phyloP scores from a whole-genome alignment of 164 flowering plant genomes.

The Vitis rotundifolia region DNA sequence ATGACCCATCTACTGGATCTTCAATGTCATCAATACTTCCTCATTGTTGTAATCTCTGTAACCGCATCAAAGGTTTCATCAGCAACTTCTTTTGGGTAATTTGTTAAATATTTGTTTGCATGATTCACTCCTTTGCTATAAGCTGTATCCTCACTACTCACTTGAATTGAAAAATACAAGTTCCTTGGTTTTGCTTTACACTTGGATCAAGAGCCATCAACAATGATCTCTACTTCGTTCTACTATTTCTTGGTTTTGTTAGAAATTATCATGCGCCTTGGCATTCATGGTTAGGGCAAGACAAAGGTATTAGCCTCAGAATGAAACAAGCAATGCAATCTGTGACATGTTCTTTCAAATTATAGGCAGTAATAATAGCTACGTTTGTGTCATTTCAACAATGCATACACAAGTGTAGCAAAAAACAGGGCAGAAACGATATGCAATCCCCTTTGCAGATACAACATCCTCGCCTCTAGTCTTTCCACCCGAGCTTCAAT shows the following conservation, averaged over 20 bases:
- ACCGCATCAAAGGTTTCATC: slow-evolving; percentile 13
- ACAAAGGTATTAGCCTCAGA: neutral
- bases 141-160: neutral
- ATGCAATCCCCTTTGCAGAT: slow-evolving; percentile 1
- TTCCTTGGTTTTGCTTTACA: neutral
- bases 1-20: slow-evolving; percentile 31
- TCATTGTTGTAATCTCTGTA: slow-evolving; percentile 23
- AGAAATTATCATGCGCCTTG: no score
- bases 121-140: neutral
- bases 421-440: neutral
- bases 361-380: no score
- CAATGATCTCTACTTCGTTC: neutral
- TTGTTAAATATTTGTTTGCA: slow-evolving; percentile 1
- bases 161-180: neutral
- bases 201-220: neutral
- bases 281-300: no score
- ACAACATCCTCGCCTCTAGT: slow-evolving; percentile 7
- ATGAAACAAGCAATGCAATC: neutral
- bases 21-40: slow-evolving; percentile 7
- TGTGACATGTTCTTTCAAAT: no score
- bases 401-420: slow-evolving; percentile 7
- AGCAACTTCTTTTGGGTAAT: slow-evolving; percentile 14
- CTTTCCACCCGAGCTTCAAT: slow-evolving; percentile 11
- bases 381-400: neutral
- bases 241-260: neutral